phyloP scores from a whole-genome alignment of 2,329 filamentous ascomycete species.

The Colletotrichum endophyticum region DNA sequence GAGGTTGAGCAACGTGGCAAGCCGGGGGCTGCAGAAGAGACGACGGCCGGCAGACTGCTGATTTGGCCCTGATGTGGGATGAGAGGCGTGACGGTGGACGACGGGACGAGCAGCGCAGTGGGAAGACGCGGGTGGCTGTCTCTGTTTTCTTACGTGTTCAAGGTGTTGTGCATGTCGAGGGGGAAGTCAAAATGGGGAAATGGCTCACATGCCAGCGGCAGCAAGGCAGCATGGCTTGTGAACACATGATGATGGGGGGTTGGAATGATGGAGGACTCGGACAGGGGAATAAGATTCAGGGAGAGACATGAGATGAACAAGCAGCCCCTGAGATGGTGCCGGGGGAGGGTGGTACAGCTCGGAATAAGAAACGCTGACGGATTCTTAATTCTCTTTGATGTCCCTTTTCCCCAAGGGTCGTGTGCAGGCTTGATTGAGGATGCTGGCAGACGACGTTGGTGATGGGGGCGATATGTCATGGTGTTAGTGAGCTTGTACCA shows the following conservation, averaged over 20 bases:
- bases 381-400: background rate
- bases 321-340: background rate
- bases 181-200: background rate
- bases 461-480: background rate
- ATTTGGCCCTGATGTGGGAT: background rate
- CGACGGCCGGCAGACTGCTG: background rate
- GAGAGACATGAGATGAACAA: conserved; percentile 10
- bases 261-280: background rate
- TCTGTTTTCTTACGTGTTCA: background rate
- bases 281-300: background rate
- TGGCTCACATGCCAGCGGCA: background rate
- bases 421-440: background rate
- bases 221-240: background rate
- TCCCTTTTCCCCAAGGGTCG: background rate
- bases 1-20: conserved; percentile 4
- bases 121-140: background rate
- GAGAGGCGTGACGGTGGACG: background rate
- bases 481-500: background rate
- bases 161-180: background rate
- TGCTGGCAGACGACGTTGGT: background rate
- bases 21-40: background rate
- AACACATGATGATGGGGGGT: background rate
- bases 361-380: background rate
- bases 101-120: background rate
- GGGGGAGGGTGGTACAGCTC: background rate